Evolutionary conservation across 176 grass and related monocot species (phyloP).

Genomic region (Oryza glaberrima): DNA sequence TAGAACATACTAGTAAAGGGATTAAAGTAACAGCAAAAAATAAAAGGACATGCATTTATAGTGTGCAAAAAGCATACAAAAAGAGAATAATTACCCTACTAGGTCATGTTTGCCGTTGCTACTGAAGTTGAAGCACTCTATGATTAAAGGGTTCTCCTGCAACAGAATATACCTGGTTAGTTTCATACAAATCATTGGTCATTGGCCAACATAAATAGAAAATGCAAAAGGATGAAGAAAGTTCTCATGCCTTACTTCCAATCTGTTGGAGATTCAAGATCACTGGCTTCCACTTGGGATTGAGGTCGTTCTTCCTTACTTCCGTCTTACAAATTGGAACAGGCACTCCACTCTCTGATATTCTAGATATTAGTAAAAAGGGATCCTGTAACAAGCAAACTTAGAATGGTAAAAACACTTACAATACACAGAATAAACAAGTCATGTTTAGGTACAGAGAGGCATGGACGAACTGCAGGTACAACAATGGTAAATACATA

Average conservation of each 20-base stretch:
- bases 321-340: conserved; percentile 98
- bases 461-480: conserved; percentile 21
- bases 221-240: conserved; percentile 43
- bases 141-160: conserved; percentile 90
- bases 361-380: conserved; percentile 96
- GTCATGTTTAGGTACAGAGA: conserved; percentile 12
- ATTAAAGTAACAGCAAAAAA: conserved; percentile 24
- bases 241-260: conserved; percentile 79
- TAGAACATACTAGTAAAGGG: conserved; percentile 29
- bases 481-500: conserved; percentile 21
- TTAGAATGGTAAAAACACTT: conserved; percentile 42
- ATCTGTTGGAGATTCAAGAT: conserved; percentile 95
- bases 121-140: conserved; percentile 98
- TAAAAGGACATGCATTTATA: background rate
- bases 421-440: conserved; percentile 30
- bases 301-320: conserved; percentile 98
- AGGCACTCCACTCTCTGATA: conserved; percentile 71
- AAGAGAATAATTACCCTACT: conserved; percentile 77
- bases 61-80: conserved; percentile 6
- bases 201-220: conserved; percentile 38
- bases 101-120: conserved; percentile 93
- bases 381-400: conserved; percentile 68
- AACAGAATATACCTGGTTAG: conserved; percentile 49
- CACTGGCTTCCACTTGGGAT: conserved; percentile 90
- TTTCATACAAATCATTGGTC: conserved; percentile 31